Conservation (phyloP, 495 filamentous ascomycete genomes). For the Clavariopsis aquatica region DNA sequence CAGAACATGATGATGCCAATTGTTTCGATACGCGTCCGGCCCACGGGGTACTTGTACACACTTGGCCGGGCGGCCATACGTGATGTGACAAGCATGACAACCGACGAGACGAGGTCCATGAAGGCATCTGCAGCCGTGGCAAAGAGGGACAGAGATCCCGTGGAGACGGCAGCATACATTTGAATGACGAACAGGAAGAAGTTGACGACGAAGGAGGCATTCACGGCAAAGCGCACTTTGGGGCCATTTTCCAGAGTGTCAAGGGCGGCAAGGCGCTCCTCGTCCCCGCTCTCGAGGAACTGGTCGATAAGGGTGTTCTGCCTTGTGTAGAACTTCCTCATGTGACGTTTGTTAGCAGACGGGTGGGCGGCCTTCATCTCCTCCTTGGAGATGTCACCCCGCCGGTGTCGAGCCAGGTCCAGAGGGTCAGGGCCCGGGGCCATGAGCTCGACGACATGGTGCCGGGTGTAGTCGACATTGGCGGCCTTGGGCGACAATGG, state of each 20-base stretch:
- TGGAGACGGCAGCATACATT: conserved; percentile 59
- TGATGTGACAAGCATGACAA: conserved; percentile 58
- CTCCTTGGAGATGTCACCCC: conserved; percentile 45
- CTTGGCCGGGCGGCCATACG: conserved; percentile 54
- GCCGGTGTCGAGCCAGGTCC: conserved; percentile 48
- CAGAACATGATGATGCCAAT: conserved; percentile 62
- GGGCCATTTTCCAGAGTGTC: conserved; percentile 53
- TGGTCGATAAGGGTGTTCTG: conserved; percentile 60
- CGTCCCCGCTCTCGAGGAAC: conserved; percentile 56
- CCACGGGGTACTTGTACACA: conserved; percentile 60
- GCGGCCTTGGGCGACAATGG: conserved; percentile 15
- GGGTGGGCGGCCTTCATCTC: conserved; percentile 53
- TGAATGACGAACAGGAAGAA: conserved; percentile 59
- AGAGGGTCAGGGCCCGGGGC: conserved; percentile 43
- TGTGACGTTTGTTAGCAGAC: conserved; percentile 48
- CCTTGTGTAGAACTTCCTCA: conserved; percentile 56
- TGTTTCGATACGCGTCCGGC: conserved; percentile 57
- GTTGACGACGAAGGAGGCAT: conserved; percentile 56
- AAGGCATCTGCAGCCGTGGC: conserved; percentile 61
- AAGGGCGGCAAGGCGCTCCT: conserved; percentile 52
- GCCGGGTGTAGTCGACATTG: conserved; percentile 15
- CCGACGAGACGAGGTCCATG: conserved; percentile 61
- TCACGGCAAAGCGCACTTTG: conserved; percentile 59
- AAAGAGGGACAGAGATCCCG: conserved; percentile 58
- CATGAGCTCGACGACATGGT: conserved; percentile 15